Evolutionary conservation across 73 alveolate genomes (phyloP).

Genomic region (Paramecium octaurelia): DNA sequence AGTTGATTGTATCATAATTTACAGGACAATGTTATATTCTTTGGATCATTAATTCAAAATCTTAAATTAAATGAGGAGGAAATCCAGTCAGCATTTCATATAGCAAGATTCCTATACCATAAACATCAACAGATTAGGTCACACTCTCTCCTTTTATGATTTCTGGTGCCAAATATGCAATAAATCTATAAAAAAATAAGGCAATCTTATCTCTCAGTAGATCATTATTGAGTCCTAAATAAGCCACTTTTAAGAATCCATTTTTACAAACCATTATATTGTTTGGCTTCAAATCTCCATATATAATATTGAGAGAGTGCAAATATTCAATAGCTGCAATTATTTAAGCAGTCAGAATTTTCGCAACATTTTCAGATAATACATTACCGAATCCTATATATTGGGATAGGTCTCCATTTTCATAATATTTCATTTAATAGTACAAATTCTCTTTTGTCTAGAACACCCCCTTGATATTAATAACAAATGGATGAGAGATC

Average conservation of each 20-base stretch:
- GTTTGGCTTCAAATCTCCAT: conserved; percentile 80
- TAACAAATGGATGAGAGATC: conserved; percentile 44
- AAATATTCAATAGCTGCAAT: conserved; percentile 79
- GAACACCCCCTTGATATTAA: background rate
- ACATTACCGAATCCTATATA: background rate
- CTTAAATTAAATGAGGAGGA: conserved; percentile 75
- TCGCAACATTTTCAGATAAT: conserved; percentile 66
- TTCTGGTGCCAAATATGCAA: conserved; percentile 88
- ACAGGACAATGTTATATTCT: conserved; percentile 65
- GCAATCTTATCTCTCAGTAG: conserved; percentile 65
- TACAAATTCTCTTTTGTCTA: conserved; percentile 7
- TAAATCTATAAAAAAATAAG: conserved; percentile 78
- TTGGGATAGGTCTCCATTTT: conserved; percentile 30
- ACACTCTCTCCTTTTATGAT: conserved; percentile 71
- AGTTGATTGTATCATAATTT: conserved; percentile 34
- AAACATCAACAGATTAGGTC: conserved; percentile 73
- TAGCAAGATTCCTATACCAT: conserved; percentile 79
- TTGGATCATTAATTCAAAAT: conserved; percentile 59
- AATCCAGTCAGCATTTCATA: conserved; percentile 78
- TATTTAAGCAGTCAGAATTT: conserved; percentile 72
- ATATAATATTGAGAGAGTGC: conserved; percentile 68
- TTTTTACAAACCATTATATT: conserved; percentile 69
- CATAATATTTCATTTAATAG: conserved; percentile 26
- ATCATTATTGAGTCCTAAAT: conserved; percentile 77
- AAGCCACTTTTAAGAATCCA: conserved; percentile 73